Evolutionary conservation across 768 basidiomycete genomes (phyloP).

Genomic region (Pulveroboletus sp.): DNA sequence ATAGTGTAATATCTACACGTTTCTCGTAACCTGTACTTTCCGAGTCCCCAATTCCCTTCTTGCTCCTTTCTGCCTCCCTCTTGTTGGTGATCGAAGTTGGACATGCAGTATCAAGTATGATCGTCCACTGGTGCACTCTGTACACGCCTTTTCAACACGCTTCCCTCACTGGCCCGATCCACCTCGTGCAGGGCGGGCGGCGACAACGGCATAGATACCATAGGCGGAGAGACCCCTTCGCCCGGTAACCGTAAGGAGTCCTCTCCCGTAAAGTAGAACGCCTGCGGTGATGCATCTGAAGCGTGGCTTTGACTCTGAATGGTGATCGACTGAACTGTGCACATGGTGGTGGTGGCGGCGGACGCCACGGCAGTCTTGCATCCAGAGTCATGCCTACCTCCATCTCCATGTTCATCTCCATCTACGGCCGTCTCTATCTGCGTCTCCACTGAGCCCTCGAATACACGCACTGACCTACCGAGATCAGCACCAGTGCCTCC

Average conservation of each 20-base stretch:
- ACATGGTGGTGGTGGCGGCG: not conserved
- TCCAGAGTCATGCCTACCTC: not conserved
- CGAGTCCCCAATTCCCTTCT: not conserved
- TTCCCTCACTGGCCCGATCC: conserved; percentile 7
- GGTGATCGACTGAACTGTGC: too few relatives aligned
- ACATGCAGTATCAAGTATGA: conserved; percentile 5
- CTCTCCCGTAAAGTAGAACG: conserved; percentile 52
- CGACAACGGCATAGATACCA: conserved; percentile 60
- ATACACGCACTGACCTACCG: not conserved
- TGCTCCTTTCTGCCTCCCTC: too few relatives aligned
- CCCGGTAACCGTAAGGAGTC: conserved; percentile 53
- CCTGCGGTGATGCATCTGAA: conserved; percentile 28
- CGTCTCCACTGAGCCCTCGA: conserved; percentile 6
- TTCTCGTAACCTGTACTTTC: not conserved
- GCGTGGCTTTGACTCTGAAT: not conserved
- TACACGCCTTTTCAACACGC: conserved; percentile 19
- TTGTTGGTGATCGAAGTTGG: not conserved
- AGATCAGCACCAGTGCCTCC: not conserved
- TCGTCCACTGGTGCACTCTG: conserved; percentile 4
- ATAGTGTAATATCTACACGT: conserved; percentile 10
- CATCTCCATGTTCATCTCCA: too few relatives aligned
- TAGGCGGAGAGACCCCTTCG: conserved; percentile 71
- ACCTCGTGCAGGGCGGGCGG: conserved; percentile 45
- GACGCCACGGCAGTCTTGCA: not conserved
- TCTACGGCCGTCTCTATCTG: not conserved